These are phyloP conservation scores for Sophora flavescens DNA, from an alignment of 306 rosid species.

Conservation along the genomic window DNA sequence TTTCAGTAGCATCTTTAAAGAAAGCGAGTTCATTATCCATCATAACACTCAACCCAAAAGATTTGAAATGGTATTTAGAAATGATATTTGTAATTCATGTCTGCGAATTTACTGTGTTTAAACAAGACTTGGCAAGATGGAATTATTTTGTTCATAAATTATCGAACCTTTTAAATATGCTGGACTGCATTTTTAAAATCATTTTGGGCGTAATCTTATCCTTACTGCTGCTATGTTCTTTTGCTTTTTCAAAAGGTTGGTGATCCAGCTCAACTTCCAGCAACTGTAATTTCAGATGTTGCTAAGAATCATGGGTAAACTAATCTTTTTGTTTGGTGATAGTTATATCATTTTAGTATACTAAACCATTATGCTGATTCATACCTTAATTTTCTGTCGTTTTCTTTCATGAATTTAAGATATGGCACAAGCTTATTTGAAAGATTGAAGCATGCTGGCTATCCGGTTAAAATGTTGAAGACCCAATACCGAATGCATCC, in stretches of 20 bases:
- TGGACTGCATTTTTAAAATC: slow-evolving; percentile 7
- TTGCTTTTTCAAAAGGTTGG: slow-evolving; percentile 64
- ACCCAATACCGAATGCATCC: slow-evolving; percentile 99
- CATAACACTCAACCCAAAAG: slow-evolving; percentile 1
- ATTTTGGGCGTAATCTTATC: slow-evolving; percentile 8
- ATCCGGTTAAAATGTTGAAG: slow-evolving; percentile 96
- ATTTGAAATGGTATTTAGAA: slow-evolving; percentile 28
- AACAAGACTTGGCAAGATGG: slow-evolving; percentile 16
- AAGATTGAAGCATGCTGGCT: slow-evolving; percentile 85
- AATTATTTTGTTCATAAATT: slow-evolving; percentile 28
- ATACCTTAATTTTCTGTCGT: slow-evolving; percentile 26
- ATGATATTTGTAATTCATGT: slow-evolving; percentile 33
- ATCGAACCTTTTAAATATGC: slow-evolving; percentile 21
- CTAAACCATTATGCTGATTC: slow-evolving; percentile 11
- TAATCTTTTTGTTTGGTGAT: slow-evolving; percentile 14
- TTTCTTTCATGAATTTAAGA: slow-evolving; percentile 58
- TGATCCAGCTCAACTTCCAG: slow-evolving; percentile 98
- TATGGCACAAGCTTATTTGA: slow-evolving; percentile 89
- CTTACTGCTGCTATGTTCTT: slow-evolving; percentile 27
- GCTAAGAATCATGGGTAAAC: slow-evolving; percentile 79
- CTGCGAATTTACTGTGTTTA: slow-evolving; percentile 13
- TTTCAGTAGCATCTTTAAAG: slow-evolving; percentile 23
- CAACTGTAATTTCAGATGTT: slow-evolving; percentile 84
- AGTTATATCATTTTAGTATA: slow-evolving; percentile 4
- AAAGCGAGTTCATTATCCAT: slow-evolving; percentile 23